Evolutionary conservation across 2,329 filamentous ascomycete species (phyloP).

Genomic region (Nemania serpens): DNA sequence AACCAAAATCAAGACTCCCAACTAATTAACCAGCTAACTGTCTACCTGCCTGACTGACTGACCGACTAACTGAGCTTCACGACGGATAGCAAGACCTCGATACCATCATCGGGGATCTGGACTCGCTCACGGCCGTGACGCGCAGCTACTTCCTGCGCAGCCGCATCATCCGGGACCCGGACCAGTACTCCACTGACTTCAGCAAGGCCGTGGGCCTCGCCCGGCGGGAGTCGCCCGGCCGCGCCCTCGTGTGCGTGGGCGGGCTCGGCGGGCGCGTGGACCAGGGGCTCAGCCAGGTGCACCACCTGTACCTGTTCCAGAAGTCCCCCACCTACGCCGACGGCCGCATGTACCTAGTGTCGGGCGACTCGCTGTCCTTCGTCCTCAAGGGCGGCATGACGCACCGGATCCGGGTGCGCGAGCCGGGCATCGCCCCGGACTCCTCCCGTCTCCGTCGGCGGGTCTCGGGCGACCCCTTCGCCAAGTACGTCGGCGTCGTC

Average conservation of each 20-base stretch:
- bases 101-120: conserved; percentile 86
- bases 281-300: conserved; percentile 86
- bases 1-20: too few relatives aligned
- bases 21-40: too few relatives aligned
- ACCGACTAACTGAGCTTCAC: not conserved
- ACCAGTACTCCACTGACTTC: conserved; percentile 91
- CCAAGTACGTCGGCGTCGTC: conserved; percentile 82
- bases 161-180: conserved; percentile 69
- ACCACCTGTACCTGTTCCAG: conserved; percentile 76
- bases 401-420: conserved; percentile 70
- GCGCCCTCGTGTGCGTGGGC: conserved; percentile 78
- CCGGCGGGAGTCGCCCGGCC: conserved; percentile 28
- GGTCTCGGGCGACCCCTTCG: conserved; percentile 57
- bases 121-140: conserved; percentile 72
- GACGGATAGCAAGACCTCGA: conserved; percentile 60
- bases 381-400: conserved; percentile 62
- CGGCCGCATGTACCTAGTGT: conserved; percentile 76
- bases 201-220: conserved; percentile 69
- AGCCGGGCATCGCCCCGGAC: too few relatives aligned
- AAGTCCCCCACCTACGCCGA: conserved; percentile 48
- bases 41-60: not conserved
- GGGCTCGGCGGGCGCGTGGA: conserved; percentile 90
- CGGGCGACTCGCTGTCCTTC: conserved; percentile 80
- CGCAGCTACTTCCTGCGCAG: conserved; percentile 68
- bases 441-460: not conserved